These are phyloP conservation scores for Aureobasidium zeae DNA, from an alignment of 2,329 filamentous ascomycete species.

Conservation along the genomic window DNA sequence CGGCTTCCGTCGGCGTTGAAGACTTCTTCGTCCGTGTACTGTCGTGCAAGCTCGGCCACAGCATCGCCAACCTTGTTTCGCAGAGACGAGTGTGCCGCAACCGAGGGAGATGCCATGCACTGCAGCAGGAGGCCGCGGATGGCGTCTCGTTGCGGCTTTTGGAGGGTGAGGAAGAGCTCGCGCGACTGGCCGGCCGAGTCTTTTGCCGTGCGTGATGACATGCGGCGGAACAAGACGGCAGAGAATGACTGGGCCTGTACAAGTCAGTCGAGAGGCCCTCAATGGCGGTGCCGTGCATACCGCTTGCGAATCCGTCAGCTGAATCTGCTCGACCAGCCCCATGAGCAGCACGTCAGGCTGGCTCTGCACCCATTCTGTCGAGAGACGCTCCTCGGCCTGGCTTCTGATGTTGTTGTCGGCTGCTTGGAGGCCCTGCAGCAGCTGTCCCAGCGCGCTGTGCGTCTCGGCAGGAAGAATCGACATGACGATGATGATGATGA, in stretches of 20 bases:
- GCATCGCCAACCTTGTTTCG: slow-evolving; percentile 96
- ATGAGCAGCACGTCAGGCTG: slow-evolving; percentile 84
- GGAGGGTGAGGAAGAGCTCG: slow-evolving; percentile 78
- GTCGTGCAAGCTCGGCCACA: slow-evolving; percentile 88
- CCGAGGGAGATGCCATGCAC: slow-evolving; percentile 62
- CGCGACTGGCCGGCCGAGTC: slow-evolving; percentile 58
- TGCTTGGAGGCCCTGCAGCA: slow-evolving; percentile 81
- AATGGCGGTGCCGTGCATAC: slow-evolving; percentile 38
- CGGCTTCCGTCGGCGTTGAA: slow-evolving; percentile 23
- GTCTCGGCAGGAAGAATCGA: slow-evolving; percentile 79
- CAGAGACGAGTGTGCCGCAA: slow-evolving; percentile 48
- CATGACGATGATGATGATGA: slow-evolving; percentile 20
- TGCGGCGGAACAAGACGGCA: slow-evolving; percentile 87
- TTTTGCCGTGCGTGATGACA: slow-evolving; percentile 82
- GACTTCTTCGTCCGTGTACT: slow-evolving; percentile 70
- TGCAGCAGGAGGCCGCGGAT: slow-evolving; percentile 80
- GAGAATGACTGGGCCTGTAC: slow-evolving; percentile 76
- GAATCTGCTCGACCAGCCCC: slow-evolving; percentile 87
- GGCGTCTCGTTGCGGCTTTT: slow-evolving; percentile 60
- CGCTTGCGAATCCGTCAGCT: slow-evolving; percentile 61
- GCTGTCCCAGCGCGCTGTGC: slow-evolving; percentile 72
- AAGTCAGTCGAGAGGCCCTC: background rate
- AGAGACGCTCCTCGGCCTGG: slow-evolving; percentile 81
- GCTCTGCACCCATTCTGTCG: slow-evolving; percentile 76
- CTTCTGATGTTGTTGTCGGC: slow-evolving; percentile 78